phyloP scores from a whole-genome alignment of 2,329 filamentous ascomycete genomes.

The Xylariaceae sp. region DNA sequence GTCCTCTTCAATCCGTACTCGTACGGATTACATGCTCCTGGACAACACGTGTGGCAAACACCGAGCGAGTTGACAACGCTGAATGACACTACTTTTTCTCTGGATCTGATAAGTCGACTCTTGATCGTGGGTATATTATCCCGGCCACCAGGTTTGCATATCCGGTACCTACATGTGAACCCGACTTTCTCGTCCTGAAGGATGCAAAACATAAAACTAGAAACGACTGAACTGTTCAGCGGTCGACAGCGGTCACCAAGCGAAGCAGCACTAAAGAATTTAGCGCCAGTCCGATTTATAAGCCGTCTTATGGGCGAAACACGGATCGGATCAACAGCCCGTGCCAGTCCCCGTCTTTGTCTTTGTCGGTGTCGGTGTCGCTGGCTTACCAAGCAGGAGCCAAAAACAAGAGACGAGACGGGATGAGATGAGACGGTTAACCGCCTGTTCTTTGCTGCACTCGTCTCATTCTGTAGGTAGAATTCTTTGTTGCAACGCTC shows the following conservation, averaged over 20 bases:
- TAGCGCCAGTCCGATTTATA: background rate
- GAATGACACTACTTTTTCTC: no score
- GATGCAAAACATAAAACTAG: background rate
- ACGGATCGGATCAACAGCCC: background rate
- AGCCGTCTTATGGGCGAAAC: background rate
- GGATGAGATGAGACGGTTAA: no score
- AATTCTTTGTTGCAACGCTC: slow-evolving; percentile 13
- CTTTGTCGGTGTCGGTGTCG: background rate
- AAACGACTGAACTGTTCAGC: background rate
- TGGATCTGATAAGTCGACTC: no score
- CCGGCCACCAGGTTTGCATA: background rate
- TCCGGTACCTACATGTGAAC: background rate
- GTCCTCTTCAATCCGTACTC: no score
- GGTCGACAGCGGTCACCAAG: background rate
- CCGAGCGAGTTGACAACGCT: no score
- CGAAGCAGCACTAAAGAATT: background rate
- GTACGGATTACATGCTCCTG: no score
- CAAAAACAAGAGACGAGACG: no score
- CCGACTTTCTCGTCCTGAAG: background rate
- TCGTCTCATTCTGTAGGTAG: background rate
- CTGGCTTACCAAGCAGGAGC: background rate
- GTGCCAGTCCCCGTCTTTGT: background rate
- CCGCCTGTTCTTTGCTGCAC: background rate
- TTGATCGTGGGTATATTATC: no score
- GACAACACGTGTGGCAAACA: no score